phyloP scores from a whole-genome alignment of 805 yeast genomes.

The Metschnikowia hibisci region DNA sequence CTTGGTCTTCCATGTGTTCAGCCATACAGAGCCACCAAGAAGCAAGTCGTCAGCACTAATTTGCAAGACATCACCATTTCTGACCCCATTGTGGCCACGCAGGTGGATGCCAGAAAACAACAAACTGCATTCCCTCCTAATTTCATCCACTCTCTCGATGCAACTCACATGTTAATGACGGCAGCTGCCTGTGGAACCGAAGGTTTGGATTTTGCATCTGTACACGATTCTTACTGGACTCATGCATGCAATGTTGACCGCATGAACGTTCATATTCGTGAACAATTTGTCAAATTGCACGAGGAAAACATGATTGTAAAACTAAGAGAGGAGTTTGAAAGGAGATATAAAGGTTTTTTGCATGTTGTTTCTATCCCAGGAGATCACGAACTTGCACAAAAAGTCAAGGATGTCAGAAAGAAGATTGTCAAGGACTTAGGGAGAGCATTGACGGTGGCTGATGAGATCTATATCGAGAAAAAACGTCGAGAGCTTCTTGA shows the following conservation, averaged over 20 bases:
- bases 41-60: conserved; percentile 69
- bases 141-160: conserved; percentile 91
- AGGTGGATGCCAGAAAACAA: conserved; percentile 86
- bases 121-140: conserved; percentile 94
- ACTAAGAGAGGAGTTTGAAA: conserved; percentile 73
- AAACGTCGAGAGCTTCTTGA: conserved; percentile 53
- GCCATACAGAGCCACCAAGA: conserved; percentile 76
- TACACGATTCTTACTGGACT: conserved; percentile 98
- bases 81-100: conserved; percentile 82
- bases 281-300: conserved; percentile 76
- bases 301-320: conserved; percentile 65
- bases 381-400: conserved; percentile 46
- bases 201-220: conserved; percentile 81
- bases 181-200: conserved; percentile 69
- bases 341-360: conserved; percentile 70
- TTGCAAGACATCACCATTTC: conserved; percentile 81
- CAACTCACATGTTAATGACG: conserved; percentile 92
- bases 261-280: conserved; percentile 69
- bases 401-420: conserved; percentile 47
- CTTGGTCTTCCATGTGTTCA: conserved; percentile 94
- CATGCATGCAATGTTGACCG: conserved; percentile 79
- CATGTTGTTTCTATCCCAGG: conserved; percentile 55
- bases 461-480: conserved; percentile 71
- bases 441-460: conserved; percentile 57
- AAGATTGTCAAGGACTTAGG: conserved; percentile 48